These are phyloP conservation scores for Microcera coccophila DNA, from an alignment of 2,329 filamentous ascomycete species.

Conservation along the genomic window DNA sequence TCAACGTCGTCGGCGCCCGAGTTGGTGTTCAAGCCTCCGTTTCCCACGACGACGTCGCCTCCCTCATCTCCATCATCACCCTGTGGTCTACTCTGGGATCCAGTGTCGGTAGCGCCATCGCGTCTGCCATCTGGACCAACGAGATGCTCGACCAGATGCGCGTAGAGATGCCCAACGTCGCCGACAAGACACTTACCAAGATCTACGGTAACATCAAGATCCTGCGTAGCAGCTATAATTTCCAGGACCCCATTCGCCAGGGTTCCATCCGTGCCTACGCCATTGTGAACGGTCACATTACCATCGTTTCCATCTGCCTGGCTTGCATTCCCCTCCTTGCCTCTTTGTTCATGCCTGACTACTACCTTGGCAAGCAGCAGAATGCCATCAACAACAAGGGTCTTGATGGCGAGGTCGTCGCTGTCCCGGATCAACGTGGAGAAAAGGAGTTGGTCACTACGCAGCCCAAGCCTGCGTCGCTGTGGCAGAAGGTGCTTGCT, in stretches of 20 bases:
- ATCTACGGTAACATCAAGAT: conserved; percentile 35
- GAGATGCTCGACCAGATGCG: conserved; percentile 34
- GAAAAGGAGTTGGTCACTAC: not conserved
- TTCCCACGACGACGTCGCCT: conserved; percentile 40
- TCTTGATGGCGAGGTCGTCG: conserved; percentile 28
- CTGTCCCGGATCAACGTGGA: conserved; percentile 15
- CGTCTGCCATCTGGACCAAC: conserved; percentile 37
- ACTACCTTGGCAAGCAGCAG: conserved; percentile 34
- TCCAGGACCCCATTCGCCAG: conserved; percentile 33
- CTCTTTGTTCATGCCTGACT: conserved; percentile 41
- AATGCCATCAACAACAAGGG: conserved; percentile 33
- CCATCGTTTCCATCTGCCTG: conserved; percentile 29
- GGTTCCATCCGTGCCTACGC: conserved; percentile 37
- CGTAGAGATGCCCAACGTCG: conserved; percentile 27
- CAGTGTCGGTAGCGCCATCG: conserved; percentile 37
- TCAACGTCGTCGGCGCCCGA: conserved; percentile 38
- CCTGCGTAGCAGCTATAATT: conserved; percentile 32
- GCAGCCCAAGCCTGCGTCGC: conserved; percentile 6
- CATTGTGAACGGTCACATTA: conserved; percentile 33
- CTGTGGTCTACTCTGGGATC: conserved; percentile 39
- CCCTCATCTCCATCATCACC: conserved; percentile 35
- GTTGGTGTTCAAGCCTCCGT: conserved; percentile 41
- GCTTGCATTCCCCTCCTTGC: conserved; percentile 32
- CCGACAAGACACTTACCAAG: conserved; percentile 20
- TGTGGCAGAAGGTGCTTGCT: conserved; percentile 6